phyloP scores from a whole-genome alignment of 768 basidiomycete species.

The Cyclocybe cylindracea region DNA sequence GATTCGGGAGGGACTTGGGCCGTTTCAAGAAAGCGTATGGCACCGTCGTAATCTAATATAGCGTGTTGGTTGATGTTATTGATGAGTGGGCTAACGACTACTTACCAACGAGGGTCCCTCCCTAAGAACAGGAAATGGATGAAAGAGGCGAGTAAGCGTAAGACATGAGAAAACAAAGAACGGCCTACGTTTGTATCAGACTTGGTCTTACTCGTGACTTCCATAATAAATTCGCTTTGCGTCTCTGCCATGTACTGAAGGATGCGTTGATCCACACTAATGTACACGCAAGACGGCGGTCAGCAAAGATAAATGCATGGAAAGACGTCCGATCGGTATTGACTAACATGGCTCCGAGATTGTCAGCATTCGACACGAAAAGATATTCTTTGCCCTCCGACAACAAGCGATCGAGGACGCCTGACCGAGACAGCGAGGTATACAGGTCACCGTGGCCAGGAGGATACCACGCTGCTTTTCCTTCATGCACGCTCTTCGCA shows the following conservation, averaged over 20 bases:
- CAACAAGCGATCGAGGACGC: slow-evolving; percentile 85
- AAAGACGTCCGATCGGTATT: slow-evolving; percentile 21
- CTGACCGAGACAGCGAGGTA: slow-evolving; percentile 84
- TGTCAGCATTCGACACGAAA: slow-evolving; percentile 95
- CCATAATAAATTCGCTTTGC: slow-evolving; percentile 81
- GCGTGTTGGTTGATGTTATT: not conserved
- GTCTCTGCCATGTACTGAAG: slow-evolving; percentile 78
- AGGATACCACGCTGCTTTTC: slow-evolving; percentile 86
- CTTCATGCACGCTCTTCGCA: slow-evolving; percentile 62
- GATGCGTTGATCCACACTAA: slow-evolving; percentile 74
- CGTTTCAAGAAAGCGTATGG: slow-evolving; percentile 74
- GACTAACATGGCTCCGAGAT: slow-evolving; percentile 84
- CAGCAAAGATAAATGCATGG: no score
- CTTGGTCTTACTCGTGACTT: slow-evolving; percentile 91
- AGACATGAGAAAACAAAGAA: slow-evolving; percentile 34
- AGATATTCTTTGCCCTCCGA: slow-evolving; percentile 92
- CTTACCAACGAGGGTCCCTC: slow-evolving; percentile 67
- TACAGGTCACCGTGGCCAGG: slow-evolving; percentile 94
- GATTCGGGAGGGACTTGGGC: slow-evolving; percentile 83
- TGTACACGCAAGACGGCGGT: not conserved
- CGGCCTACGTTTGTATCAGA: slow-evolving; percentile 50
- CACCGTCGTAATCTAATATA: slow-evolving; percentile 64
- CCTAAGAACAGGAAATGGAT: slow-evolving; percentile 31
- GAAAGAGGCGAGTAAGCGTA: not conserved
- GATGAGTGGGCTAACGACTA: not conserved